phyloP scores from a whole-genome alignment of 345 rosid species.

The Ricinus communis region DNA sequence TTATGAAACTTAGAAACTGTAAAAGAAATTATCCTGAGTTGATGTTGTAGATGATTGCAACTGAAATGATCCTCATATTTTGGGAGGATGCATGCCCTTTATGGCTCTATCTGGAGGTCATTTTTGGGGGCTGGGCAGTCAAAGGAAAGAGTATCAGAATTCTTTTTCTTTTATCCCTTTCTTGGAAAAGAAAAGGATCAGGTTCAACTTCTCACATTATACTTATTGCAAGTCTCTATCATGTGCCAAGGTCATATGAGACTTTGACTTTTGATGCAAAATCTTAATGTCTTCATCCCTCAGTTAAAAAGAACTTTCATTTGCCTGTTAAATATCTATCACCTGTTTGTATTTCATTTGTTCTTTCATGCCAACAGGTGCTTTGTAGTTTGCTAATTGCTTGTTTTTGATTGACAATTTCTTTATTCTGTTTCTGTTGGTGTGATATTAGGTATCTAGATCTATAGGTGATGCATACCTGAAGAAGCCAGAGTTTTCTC shows the following conservation, averaged over 20 bases:
- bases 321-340: background rate
- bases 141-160: background rate
- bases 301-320: background rate
- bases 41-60: background rate
- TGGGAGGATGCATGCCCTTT: too few relatives aligned
- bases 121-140: background rate
- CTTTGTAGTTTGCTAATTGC: background rate
- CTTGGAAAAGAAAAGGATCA: background rate
- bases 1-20: background rate
- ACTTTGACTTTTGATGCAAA: background rate
- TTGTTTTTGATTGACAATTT: background rate
- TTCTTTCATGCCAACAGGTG: background rate
- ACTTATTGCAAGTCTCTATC: background rate
- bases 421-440: background rate
- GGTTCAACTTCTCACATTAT: background rate
- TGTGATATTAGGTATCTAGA: slow-evolving; percentile 68
- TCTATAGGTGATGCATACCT: slow-evolving; percentile 97
- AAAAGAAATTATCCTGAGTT: background rate
- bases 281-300: background rate
- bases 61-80: too few relatives aligned
- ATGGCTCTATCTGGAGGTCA: background rate
- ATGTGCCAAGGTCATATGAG: background rate
- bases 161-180: background rate
- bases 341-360: background rate
- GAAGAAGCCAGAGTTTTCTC: slow-evolving; percentile 84